phyloP scores from a whole-genome alignment of 2,329 filamentous ascomycete species.

The Colletotrichum godetiae region DNA sequence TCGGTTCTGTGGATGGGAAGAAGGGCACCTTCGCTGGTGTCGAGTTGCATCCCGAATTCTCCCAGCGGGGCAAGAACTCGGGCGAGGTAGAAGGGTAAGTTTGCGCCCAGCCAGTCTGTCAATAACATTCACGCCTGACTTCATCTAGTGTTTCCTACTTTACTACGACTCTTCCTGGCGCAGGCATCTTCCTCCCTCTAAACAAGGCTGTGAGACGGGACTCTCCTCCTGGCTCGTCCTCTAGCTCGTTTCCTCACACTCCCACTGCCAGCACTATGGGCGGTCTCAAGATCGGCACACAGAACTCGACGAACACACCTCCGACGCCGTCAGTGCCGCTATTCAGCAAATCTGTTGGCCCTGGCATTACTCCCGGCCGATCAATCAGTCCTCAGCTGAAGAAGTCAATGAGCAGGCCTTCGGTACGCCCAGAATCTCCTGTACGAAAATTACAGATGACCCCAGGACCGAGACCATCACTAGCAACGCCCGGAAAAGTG shows the following conservation, averaged over 20 bases:
- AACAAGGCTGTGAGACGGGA: conserved; percentile 80
- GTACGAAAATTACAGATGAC: conserved; percentile 75
- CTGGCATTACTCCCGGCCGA: conserved; percentile 74
- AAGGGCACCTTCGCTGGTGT: conserved; percentile 93
- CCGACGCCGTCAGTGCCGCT: conserved; percentile 76
- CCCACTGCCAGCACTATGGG: conserved; percentile 73
- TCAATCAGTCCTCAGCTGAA: conserved; percentile 79
- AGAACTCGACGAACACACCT: conserved; percentile 71
- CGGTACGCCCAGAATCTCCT: conserved; percentile 91
- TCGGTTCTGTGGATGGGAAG: conserved; percentile 89
- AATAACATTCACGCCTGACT: conserved; percentile 23
- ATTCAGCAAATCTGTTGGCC: conserved; percentile 90
- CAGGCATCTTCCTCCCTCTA: conserved; percentile 93
- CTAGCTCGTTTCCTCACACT: conserved; percentile 70
- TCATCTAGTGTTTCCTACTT: conserved; percentile 78
- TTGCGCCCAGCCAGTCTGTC: conserved; percentile 26
- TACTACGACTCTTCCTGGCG: conserved; percentile 78
- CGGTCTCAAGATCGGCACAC: conserved; percentile 64
- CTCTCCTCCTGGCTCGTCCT: conserved; percentile 61
- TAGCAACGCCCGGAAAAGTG: conserved; percentile 61
- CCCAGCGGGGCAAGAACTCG: conserved; percentile 89
- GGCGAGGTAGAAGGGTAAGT: conserved; percentile 94
- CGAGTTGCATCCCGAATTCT: conserved; percentile 85
- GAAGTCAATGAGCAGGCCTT: conserved; percentile 70
- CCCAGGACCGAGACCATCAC: conserved; percentile 67